phyloP scores from a whole-genome alignment of 345 rosid species.

The Moricandia arvensis region DNA sequence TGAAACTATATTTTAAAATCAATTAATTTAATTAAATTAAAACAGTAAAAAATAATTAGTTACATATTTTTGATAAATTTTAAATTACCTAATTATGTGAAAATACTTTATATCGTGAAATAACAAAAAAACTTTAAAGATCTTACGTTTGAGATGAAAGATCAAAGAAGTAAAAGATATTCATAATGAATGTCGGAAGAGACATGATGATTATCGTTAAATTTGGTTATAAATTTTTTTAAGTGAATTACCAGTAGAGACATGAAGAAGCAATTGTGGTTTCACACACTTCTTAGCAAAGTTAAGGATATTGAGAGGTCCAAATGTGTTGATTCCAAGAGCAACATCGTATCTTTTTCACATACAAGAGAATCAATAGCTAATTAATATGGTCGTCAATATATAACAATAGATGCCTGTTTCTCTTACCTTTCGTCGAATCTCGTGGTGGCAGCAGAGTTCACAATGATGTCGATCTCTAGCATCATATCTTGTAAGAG shows the following conservation, averaged over 20 bases:
- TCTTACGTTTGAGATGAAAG: too few species aligned
- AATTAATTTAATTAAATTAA: too few species aligned
- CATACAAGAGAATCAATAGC: background rate
- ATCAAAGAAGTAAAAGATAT: too few species aligned
- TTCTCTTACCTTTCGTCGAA: slow-evolving; percentile 91
- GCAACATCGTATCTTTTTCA: slow-evolving; percentile 44
- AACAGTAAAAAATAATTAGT: too few species aligned
- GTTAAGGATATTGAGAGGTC: slow-evolving; percentile 43
- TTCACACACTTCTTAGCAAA: slow-evolving; percentile 51
- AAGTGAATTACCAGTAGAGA: slow-evolving; percentile 56
- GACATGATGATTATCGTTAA: background rate
- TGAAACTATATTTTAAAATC: too few species aligned
- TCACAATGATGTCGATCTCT: slow-evolving; percentile 52
- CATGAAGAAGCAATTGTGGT: slow-evolving; percentile 45
- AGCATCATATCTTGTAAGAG: slow-evolving; percentile 29
- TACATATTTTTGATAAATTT: too few species aligned
- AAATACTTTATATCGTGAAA: too few species aligned
- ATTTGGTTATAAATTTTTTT: background rate
- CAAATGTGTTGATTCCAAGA: slow-evolving; percentile 51
- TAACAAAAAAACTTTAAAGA: too few species aligned
- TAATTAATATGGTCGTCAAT: background rate
- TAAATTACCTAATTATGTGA: too few species aligned
- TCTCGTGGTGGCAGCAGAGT: slow-evolving; percentile 64
- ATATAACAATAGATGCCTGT: too few species aligned
- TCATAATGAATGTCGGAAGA: too few species aligned